Percentiles rank a stretch among this genome's conserved stretches.
Evolutionary conservation across 768 basidiomycete species (phyloP).

Genomic region (Leccinellum albellum): DNA sequence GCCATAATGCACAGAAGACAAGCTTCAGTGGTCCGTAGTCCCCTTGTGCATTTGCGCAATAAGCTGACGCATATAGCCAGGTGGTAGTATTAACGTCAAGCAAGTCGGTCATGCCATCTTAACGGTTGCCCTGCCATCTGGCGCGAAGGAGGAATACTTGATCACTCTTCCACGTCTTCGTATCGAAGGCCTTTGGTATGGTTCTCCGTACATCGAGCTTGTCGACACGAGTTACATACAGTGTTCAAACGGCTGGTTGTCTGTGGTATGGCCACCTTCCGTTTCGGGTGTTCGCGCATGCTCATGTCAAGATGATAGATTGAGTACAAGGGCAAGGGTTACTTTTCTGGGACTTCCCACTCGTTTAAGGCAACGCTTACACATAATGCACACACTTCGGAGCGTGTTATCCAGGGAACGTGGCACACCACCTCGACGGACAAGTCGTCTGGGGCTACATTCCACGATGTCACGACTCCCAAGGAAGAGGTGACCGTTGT

Average conservation of each 20-base stretch:
- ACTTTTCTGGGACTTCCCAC: conserved; percentile 91
- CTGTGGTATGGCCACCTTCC: conserved; percentile 36
- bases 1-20: conserved; percentile 95
- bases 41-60: not conserved
- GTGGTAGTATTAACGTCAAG: conserved; percentile 78
- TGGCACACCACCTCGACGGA: conserved; percentile 72
- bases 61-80: conserved; percentile 29
- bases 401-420: conserved; percentile 66
- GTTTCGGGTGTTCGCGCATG: not conserved
- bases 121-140: conserved; percentile 57
- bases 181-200: conserved; percentile 92
- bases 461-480: conserved; percentile 71
- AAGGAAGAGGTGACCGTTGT: conserved; percentile 74
- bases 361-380: conserved; percentile 81
- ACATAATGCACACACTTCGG: conserved; percentile 42
- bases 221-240: conserved; percentile 79
- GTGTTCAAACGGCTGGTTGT: conserved; percentile 55
- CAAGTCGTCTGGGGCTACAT: conserved; percentile 42
- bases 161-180: conserved; percentile 90
- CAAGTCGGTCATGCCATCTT: conserved; percentile 93
- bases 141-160: conserved; percentile 66
- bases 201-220: conserved; percentile 90
- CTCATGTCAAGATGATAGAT: conserved; percentile 50
- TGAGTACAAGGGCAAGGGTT: conserved; percentile 96
- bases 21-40: conserved; percentile 66